Conservation (phyloP, 2,329 filamentous ascomycete genomes). For the Diplodia sapinea region DNA sequence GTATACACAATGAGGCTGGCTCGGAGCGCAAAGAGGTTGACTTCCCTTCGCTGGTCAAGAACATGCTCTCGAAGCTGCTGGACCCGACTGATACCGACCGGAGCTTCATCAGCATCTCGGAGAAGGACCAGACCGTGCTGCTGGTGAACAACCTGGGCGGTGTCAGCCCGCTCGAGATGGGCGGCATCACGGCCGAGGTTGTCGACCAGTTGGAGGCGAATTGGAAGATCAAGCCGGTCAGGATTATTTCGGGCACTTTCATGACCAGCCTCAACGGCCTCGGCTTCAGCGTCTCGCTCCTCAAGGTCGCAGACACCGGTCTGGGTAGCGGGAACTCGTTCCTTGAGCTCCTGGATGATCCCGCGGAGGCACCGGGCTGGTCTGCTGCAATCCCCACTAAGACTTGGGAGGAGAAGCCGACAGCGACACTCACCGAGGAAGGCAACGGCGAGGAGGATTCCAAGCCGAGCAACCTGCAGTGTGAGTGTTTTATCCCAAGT, state of each 20-base stretch:
- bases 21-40: conserved; percentile 51
- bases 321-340: conserved; percentile 64
- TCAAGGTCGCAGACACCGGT: conserved; percentile 67
- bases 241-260: conserved; percentile 70
- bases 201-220: conserved; percentile 63
- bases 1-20: conserved; percentile 63
- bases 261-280: conserved; percentile 75
- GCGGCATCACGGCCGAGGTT: conserved; percentile 73
- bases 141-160: conserved; percentile 79
- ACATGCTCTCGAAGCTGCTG: conserved; percentile 66
- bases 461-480: conserved; percentile 59
- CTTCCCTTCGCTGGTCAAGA: conserved; percentile 55
- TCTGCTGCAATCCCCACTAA: conserved; percentile 62
- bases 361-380: conserved; percentile 72
- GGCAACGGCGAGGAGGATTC: conserved; percentile 51
- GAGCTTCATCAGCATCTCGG: conserved; percentile 69
- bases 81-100: conserved; percentile 69
- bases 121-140: conserved; percentile 68
- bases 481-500: conserved; percentile 45
- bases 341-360: conserved; percentile 71
- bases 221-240: conserved; percentile 65
- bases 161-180: conserved; percentile 73
- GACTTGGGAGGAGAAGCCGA: conserved; percentile 62
- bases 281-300: conserved; percentile 71
- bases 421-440: conserved; percentile 51